Evolutionary conservation across 108 stramenopile genomes (phyloP).

Genomic region (Licmophora abbreviata): DNA sequence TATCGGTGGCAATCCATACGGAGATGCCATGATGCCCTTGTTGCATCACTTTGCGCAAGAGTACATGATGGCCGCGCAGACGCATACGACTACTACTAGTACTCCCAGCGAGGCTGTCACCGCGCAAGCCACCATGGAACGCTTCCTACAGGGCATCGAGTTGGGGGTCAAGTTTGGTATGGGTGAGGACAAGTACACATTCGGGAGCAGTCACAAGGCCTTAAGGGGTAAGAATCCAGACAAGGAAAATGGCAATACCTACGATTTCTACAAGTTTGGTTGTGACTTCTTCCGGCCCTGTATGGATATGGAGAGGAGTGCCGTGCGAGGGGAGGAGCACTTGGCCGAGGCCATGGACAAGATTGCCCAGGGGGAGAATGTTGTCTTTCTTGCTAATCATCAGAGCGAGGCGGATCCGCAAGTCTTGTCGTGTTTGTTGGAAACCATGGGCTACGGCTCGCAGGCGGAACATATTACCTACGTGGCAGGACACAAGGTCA

Average conservation of each 20-base stretch:
- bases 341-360: slow-evolving; percentile 57
- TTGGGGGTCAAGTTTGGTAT: slow-evolving; percentile 66
- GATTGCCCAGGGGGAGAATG: slow-evolving; percentile 80
- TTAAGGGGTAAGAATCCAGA: slow-evolving; percentile 43
- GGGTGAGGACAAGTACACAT: slow-evolving; percentile 52
- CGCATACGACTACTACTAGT: slow-evolving; percentile 12
- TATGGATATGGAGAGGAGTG: slow-evolving; percentile 63
- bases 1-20: too few relatives aligned
- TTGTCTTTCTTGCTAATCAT: slow-evolving; percentile 92
- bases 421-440: slow-evolving; percentile 64
- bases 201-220: slow-evolving; percentile 64
- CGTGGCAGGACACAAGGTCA: slow-evolving; percentile 96
- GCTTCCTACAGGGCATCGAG: slow-evolving; percentile 49
- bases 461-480: slow-evolving; percentile 68
- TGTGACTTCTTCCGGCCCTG: slow-evolving; percentile 88
- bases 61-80: slow-evolving; percentile 54
- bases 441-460: slow-evolving; percentile 48
- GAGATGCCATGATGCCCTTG: too few relatives aligned
- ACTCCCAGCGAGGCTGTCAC: too few relatives aligned
- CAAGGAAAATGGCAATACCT: slow-evolving; percentile 35
- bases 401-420: slow-evolving; percentile 97
- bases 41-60: slow-evolving; percentile 69
- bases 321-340: slow-evolving; percentile 75
- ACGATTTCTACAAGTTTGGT: slow-evolving; percentile 83
- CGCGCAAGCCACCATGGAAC: slow-evolving; percentile 23